Conservation (phyloP, 306 rosid species). For the Pueraria montana region DNA sequence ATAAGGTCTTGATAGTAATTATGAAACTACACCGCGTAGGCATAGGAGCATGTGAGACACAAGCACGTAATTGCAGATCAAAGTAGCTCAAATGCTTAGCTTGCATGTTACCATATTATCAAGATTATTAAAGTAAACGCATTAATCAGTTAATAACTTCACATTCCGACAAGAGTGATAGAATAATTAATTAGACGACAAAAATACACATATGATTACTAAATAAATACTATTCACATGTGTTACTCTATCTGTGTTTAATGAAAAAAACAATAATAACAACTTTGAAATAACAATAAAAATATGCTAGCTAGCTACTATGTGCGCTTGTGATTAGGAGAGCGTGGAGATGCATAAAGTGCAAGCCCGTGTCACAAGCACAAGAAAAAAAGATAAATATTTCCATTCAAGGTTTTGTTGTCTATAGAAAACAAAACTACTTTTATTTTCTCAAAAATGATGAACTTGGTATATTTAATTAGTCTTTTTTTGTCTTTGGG, state of each 20-base stretch:
- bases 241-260: not conserved
- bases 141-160: not conserved
- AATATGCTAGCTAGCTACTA: not conserved
- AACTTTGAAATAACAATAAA: not conserved
- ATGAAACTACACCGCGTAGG: not conserved
- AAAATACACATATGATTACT: not conserved
- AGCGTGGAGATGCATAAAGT: not conserved
- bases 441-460: not conserved
- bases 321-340: not conserved
- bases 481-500: not conserved
- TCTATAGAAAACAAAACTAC: not conserved
- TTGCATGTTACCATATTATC: not conserved
- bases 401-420: not conserved
- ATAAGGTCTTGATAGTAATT: not conserved
- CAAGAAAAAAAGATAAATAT: not conserved
- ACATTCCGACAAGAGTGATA: slow-evolving; percentile 21
- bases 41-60: slow-evolving; percentile 28
- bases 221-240: not conserved
- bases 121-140: not conserved
- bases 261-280: not conserved
- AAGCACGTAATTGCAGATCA: not conserved
- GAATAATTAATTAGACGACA: not conserved
- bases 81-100: not conserved
- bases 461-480: slow-evolving; percentile 14
- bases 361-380: slow-evolving; percentile 33